Percentiles rank a stretch among this genome's conserved stretches.
Conservation (phyloP, 2,329 filamentous ascomycete genomes). For the Diaporthe helianthi region DNA sequence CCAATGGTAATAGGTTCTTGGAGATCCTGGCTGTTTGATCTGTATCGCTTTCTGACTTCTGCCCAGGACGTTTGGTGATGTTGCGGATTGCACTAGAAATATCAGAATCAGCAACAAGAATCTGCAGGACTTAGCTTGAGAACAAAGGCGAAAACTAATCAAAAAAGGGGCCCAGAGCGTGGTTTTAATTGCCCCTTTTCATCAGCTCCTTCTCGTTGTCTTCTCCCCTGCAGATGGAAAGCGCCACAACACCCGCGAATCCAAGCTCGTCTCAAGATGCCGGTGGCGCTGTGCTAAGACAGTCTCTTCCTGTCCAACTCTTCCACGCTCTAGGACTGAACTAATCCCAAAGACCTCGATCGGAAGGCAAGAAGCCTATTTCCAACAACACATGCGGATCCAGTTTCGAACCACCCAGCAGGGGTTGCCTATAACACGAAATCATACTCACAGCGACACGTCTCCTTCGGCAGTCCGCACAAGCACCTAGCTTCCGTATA, state of each 20-base stretch:
- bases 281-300: no score
- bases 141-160: no score
- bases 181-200: neutral
- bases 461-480: constrained; percentile 61
- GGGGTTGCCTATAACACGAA: neutral
- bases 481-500: constrained; percentile 66
- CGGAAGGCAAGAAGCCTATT: neutral
- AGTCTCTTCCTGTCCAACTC: neutral
- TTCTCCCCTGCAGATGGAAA: neutral
- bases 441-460: constrained; percentile 63
- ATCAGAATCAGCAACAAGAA: neutral
- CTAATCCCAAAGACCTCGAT: neutral
- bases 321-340: neutral
- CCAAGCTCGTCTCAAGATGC: neutral
- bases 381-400: neutral
- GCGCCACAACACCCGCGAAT: neutral
- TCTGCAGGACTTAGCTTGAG: no score
- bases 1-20: constrained; percentile 42
- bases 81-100: constrained; percentile 60
- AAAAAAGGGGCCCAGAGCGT: neutral
- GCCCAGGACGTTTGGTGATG: constrained; percentile 69
- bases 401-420: neutral
- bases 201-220: neutral
- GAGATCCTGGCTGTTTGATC: constrained; percentile 58
- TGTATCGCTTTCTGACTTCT: constrained; percentile 62